These are phyloP conservation scores for Nemania diffusa DNA, from an alignment of 2,329 filamentous ascomycete species.

Conservation along the genomic window DNA sequence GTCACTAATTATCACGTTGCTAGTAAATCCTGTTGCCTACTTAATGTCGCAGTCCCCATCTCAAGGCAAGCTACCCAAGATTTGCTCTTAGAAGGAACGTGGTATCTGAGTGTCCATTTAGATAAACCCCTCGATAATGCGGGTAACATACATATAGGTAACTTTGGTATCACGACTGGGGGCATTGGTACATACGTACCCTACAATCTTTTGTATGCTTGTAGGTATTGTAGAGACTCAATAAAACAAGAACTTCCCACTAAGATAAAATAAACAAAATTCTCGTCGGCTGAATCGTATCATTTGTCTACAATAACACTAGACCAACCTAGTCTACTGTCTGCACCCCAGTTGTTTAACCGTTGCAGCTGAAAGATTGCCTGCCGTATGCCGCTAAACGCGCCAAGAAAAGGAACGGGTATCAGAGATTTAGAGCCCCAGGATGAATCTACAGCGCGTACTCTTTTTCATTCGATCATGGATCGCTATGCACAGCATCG, in stretches of 20 bases:
- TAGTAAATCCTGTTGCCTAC: slow-evolving; percentile 11
- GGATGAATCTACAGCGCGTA: neutral
- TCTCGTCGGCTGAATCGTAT: neutral
- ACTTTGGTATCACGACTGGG: neutral
- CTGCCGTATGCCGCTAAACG: neutral
- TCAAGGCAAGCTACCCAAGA: no score
- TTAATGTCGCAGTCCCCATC: neutral
- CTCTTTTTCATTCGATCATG: neutral
- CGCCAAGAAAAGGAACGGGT: slow-evolving; percentile 5
- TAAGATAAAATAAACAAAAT: neutral
- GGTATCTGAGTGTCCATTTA: neutral
- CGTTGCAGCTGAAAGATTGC: slow-evolving; percentile 5
- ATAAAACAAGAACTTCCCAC: neutral
- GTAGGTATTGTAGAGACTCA: neutral
- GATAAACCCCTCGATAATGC: no score
- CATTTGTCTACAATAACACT: no score
- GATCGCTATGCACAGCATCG: neutral
- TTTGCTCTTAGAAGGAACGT: neutral
- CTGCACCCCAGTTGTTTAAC: neutral
- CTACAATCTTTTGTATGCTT: neutral
- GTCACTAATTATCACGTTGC: neutral
- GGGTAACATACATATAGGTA: neutral
- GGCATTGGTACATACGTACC: neutral
- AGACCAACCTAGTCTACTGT: neutral
- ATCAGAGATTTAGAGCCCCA: neutral